phyloP scores from a whole-genome alignment of 163 green algal genomes.

The Coccomyxa subellipsoidea region DNA sequence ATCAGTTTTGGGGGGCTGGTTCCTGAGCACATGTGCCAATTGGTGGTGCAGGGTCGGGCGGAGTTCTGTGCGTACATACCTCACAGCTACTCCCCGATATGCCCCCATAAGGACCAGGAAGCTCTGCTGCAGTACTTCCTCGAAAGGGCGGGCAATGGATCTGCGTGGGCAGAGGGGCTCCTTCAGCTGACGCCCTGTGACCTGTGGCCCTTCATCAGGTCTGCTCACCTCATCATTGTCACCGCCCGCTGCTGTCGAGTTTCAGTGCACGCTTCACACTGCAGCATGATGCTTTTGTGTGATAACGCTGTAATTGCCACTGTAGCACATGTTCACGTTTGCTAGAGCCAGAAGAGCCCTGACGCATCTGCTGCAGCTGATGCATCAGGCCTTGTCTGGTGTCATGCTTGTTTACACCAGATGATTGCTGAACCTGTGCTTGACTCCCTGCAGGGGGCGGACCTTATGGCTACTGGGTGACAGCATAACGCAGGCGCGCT shows the following conservation, averaged over 20 bases:
- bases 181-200: conserved; percentile 33
- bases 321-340: too few relatives aligned
- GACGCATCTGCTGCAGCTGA: too few relatives aligned
- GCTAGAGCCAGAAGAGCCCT: too few relatives aligned
- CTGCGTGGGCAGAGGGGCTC: conserved; percentile 1
- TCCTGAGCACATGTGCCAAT: neutral
- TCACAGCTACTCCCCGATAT: neutral
- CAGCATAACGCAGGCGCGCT: neutral
- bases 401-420: too few relatives aligned
- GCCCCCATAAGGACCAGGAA: conserved; percentile 1
- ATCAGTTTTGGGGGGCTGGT: neutral
- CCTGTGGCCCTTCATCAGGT: conserved; percentile 27
- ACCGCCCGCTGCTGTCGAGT: too few relatives aligned
- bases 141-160: neutral
- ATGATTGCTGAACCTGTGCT: too few relatives aligned
- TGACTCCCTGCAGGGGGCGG: neutral
- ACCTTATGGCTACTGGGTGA: neutral
- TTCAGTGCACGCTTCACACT: neutral
- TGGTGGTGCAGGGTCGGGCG: neutral
- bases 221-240: too few relatives aligned
- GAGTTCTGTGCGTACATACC: neutral
- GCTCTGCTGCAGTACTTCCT: conserved; percentile 1
- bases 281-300: neutral
- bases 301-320: too few relatives aligned
- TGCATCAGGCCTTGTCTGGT: too few relatives aligned